These are phyloP conservation scores for Pseudocercospora vitis DNA, from an alignment of 2,329 filamentous ascomycete genomes.

Conservation along the genomic window DNA sequence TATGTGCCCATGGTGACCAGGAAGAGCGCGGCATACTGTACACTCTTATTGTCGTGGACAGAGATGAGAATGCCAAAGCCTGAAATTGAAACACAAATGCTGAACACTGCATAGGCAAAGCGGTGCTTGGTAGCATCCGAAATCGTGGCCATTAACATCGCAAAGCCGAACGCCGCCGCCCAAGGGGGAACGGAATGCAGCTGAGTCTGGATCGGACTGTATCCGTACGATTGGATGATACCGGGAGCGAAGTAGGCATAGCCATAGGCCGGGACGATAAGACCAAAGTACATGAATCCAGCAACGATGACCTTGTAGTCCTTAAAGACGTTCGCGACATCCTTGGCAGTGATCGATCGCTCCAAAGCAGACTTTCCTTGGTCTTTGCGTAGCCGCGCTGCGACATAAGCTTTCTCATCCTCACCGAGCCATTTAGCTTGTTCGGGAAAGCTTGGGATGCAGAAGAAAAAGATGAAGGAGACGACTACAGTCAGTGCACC, in stretches of 20 bases:
- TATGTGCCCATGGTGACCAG: slow-evolving; percentile 25
- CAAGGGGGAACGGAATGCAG: slow-evolving; percentile 59
- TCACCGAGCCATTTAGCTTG: slow-evolving; percentile 50
- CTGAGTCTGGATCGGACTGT: slow-evolving; percentile 55
- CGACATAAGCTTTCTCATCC: slow-evolving; percentile 50
- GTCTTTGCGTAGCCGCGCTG: slow-evolving; percentile 48
- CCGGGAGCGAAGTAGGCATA: slow-evolving; percentile 37
- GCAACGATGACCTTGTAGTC: slow-evolving; percentile 52
- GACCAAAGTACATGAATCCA: slow-evolving; percentile 55
- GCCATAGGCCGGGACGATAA: slow-evolving; percentile 45
- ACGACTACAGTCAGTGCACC: slow-evolving; percentile 48
- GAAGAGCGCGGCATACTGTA: slow-evolving; percentile 72
- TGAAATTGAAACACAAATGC: slow-evolving; percentile 67
- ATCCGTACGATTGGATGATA: slow-evolving; percentile 53
- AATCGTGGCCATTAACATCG: slow-evolving; percentile 69
- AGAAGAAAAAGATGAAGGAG: slow-evolving; percentile 49
- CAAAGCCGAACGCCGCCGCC: slow-evolving; percentile 74
- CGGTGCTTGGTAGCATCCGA: slow-evolving; percentile 74
- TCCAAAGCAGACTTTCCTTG: slow-evolving; percentile 50
- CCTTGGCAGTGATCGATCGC: slow-evolving; percentile 44
- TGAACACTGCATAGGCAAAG: slow-evolving; percentile 68
- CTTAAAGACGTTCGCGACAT: slow-evolving; percentile 49
- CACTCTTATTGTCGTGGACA: slow-evolving; percentile 33
- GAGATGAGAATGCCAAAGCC: slow-evolving; percentile 61
- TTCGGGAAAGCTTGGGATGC: slow-evolving; percentile 52